Evolutionary conservation across 108 stramenopile species (phyloP), one percentile per base, ranked within the genome.

Genomic region (Tribonema minus): DNA sequence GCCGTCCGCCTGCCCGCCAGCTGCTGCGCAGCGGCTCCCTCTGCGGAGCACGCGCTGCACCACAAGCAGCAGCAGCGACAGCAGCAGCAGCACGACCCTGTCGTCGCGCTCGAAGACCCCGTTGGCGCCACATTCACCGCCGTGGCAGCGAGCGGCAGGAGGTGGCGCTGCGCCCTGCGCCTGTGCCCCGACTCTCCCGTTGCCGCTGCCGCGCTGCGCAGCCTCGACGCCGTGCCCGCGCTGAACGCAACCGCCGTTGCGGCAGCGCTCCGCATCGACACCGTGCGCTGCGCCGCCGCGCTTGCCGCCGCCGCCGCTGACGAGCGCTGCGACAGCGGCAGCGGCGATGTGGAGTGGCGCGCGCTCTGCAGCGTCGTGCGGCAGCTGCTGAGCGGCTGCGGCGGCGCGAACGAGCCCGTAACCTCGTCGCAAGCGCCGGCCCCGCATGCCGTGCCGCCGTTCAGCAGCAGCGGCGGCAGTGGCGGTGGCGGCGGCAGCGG

Each of bases 361-460:
- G 72, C 71, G 3, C 37, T 73, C 27, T 64, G 74, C 1, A 36
- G 27, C 27, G 79, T 80, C 20, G 31, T 82, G 39, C 34, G 58
- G 12, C 41, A 62, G 1, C 64, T 82, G 28, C 32, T 82, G 67
- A 67, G 1, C 32, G 38, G 33, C 28, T n/a, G n/a, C n/a, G n/a
- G n/a, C n/a, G n/a, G n/a, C n/a, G n/a, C n/a, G n/a, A n/a, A n/a
- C n/a, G n/a, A n/a, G n/a, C n/a, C n/a, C n/a, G n/a, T n/a, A n/a
- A n/a, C n/a, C n/a, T n/a, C n/a, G n/a, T n/a, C n/a, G n/a, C n/a
- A n/a, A n/a, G n/a, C n/a, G n/a, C n/a, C n/a, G n/a, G n/a, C n/a
- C n/a, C n/a, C n/a, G n/a, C n/a, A n/a, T n/a, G n/a, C n/a, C n/a
- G n/a, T n/a, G n/a, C n/a, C n/a, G n/a, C n/a, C n/a, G n/a, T n/a